Percentiles rank a stretch among this genome's conserved stretches.
phyloP scores from a whole-genome alignment of 331 rosid genomes.

The Acacia concinna region DNA sequence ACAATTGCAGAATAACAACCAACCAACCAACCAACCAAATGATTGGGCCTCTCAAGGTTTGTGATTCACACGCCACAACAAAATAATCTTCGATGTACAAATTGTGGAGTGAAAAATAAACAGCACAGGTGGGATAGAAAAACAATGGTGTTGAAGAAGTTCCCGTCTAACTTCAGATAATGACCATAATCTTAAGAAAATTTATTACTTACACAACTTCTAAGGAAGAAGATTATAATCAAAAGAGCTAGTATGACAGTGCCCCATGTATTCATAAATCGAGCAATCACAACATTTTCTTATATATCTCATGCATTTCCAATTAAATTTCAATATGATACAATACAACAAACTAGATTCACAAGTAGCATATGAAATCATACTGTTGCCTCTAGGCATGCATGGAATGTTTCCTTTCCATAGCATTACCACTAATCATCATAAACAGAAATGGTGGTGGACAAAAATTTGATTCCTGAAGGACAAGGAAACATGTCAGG shows the following conservation, averaged over 20 bases:
- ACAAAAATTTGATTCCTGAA: too few species aligned
- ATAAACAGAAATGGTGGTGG: too few species aligned
- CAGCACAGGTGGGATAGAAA: background rate
- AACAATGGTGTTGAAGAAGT: background rate
- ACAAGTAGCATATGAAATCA: too few species aligned
- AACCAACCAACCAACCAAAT: constrained; percentile 14
- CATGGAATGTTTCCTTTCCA: too few species aligned
- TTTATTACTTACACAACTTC: background rate
- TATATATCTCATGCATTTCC: too few species aligned
- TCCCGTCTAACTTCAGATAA: background rate
- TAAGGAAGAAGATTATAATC: background rate
- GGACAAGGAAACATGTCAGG: too few species aligned
- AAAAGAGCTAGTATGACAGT: background rate
- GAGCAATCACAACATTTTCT: background rate
- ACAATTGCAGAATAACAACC: background rate
- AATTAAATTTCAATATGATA: too few species aligned
- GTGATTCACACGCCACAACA: background rate
- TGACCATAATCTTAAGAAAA: background rate
- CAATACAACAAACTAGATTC: too few species aligned
- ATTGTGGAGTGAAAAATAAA: background rate
- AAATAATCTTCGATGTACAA: background rate
- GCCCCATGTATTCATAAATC: background rate
- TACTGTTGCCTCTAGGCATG: too few species aligned
- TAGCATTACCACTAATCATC: too few species aligned
- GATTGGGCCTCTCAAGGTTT: constrained; percentile 9